phyloP scores from a whole-genome alignment of 1,284 basidiomycete genomes.

The Tetrapyrgos nigripes region DNA sequence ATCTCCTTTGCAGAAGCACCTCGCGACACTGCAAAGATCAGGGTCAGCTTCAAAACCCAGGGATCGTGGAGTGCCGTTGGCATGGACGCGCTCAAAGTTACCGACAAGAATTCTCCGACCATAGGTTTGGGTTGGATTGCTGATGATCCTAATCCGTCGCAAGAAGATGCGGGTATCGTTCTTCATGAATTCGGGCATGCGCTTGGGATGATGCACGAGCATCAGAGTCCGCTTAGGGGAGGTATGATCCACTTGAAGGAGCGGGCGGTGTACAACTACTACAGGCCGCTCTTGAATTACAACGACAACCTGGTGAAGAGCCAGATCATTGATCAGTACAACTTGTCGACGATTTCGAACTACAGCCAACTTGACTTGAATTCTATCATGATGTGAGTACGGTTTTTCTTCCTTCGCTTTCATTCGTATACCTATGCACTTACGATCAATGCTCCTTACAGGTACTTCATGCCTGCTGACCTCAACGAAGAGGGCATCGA shows the following conservation, averaged over 20 bases:
- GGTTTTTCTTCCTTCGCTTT: not conserved
- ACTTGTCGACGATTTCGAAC: constrained; percentile 22
- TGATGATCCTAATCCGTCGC: constrained; percentile 7
- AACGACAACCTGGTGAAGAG: constrained; percentile 16
- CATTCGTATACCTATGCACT: not conserved
- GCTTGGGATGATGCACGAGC: constrained; percentile 39
- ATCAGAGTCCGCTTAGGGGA: constrained; percentile 32
- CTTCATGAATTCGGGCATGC: constrained; percentile 40
- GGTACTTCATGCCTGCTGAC: not conserved
- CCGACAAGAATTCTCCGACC: constrained; percentile 13
- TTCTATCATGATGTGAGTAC: constrained; percentile 10
- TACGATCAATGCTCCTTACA: constrained; percentile 7
- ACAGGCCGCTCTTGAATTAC: constrained; percentile 17
- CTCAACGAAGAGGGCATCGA: constrained; percentile 4
- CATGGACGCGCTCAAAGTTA: constrained; percentile 14
- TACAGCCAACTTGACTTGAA: constrained; percentile 25
- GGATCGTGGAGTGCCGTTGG: constrained; percentile 25
- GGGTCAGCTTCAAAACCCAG: constrained; percentile 17
- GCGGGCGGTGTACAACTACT: constrained; percentile 21
- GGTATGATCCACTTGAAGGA: constrained; percentile 22
- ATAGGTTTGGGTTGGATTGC: constrained; percentile 32
- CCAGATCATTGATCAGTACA: constrained; percentile 29
- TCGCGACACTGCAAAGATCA: not conserved
- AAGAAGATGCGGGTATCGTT: constrained; percentile 24
- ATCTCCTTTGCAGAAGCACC: not conserved